Evolutionary conservation across 768 basidiomycete species (phyloP), one percentile per base, ranked within the genome.

Genomic region (Leucocoprinus leucothites): DNA sequence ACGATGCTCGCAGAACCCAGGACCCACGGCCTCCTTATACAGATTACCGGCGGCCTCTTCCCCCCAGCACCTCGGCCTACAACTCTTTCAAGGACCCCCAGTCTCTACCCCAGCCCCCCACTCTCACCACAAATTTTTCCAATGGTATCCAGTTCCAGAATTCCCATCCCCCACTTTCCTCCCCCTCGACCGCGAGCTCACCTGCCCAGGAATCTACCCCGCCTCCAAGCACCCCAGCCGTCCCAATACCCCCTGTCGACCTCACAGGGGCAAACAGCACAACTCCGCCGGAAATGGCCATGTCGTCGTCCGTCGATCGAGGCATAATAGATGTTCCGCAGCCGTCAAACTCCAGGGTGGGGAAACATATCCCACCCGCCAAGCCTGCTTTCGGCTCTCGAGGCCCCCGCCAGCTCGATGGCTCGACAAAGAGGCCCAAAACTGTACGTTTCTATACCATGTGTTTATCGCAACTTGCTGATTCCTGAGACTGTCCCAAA

Each of bases 131-230:
- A 52, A 58, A 64, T 65, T 60, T 61, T 64, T 42, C 50, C 26
- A 45, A 56, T 48, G 68, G 69, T 66, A 61, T n/a, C 59, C 67
- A 59, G 61, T 67, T 51, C 57, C 71, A 56, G 60, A 61, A n/a
- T n/a, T n/a, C n/a, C 52, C 79, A 82, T 64, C 85, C 81, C 50
- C 74, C 83, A 38, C 77, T 83, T 47, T 87, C 85, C 14, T 89
- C 88, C 2, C 85, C 89, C 18, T 87, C 85, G 51, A 84, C 78
- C 62, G 78, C 83, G 45, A 81, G 80, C 63, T 89, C 88, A 1
- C 83, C 81, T 4, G 73, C 76, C 38, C 77, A 82, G 47, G 85
- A 86, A 58, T 80, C 84, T 2, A 84, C 86, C n/a, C 86, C 88
- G 54, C 86, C 87, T 3, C 86, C 86, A 24, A 79, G 76, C 62